Evolutionary conservation across 768 basidiomycete genomes (phyloP), one percentile per base, ranked within the genome.

Genomic region (Suillus tomentosus): DNA sequence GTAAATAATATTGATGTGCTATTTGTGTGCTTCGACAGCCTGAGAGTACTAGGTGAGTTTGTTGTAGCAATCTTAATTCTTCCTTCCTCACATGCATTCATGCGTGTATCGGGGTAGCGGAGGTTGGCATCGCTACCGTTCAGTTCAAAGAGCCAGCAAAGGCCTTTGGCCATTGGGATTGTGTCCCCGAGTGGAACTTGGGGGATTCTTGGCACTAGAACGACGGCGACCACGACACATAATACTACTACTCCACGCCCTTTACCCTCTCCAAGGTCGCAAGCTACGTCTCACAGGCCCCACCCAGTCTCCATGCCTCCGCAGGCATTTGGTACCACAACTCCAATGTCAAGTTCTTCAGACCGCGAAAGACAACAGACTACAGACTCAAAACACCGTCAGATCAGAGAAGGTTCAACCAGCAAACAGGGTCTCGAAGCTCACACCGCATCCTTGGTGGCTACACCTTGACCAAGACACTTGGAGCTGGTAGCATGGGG

Each of bases 401-500:
- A 70, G 40, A 68, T 66, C 72, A 72, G 76, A 61, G 72, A 77
- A 40, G 73, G 66, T 57, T 73, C 78, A 27, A 66, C 79, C 1
- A 65, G 73, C 70, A 70, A 77, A 70, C 81, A 67, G 71, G 75
- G 74, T 65, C n/a, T n/a, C 76, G 74, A 71, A 70, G 61, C 48
- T 64, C 73, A 55, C 70, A 80, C 69, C 78, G 90, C 77, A 82
- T 94, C 64, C 81, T 99, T 17, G 96, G 96, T 39, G 95, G 97
- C 74, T 99, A 97, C 80, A 92, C 92, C 65, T 85, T 99, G 69
- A 92, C 92, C 72, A 99, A 98, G 84, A 97, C 96, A 5, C 84
- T 99, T 48, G 96, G 96, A 31, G 96, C 96, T 24, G 96, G 96
- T 43, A 95, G 92, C 75, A 99, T 99, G 96, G 96, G 96, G 68